Evolutionary conservation across 179 eudicot species (phyloP).

Genomic region (Nepenthes alata): DNA sequence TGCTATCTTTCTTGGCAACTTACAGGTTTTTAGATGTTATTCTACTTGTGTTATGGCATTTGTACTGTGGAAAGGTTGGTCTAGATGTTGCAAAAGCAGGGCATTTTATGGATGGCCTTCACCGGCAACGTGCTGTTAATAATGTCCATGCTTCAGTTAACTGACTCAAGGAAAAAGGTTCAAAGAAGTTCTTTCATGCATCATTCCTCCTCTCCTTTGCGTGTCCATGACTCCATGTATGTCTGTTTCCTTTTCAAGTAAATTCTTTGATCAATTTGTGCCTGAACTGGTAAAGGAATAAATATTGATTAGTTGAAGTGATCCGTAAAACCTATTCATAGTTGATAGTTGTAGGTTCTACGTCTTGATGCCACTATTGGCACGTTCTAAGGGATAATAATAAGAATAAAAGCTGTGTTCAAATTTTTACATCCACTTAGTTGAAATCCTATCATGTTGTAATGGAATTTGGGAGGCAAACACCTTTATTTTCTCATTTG

Average conservation of each 20-base stretch:
- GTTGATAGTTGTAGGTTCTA: too few species aligned
- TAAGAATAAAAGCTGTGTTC: too few species aligned
- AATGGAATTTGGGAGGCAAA: too few species aligned
- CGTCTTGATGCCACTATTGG: too few species aligned
- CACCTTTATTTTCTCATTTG: too few species aligned
- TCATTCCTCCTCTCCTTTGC: too few species aligned
- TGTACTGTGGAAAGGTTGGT: constrained; percentile 91
- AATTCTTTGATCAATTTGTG: too few species aligned
- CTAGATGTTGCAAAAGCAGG: constrained; percentile 86
- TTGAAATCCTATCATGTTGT: too few species aligned
- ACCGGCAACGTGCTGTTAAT: constrained; percentile 87
- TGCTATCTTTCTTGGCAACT: background rate
- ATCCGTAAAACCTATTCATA: background rate
- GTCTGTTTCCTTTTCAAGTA: too few species aligned
- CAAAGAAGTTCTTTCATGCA: constrained; percentile 44
- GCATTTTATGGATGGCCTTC: constrained; percentile 83
- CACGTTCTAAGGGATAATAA: too few species aligned
- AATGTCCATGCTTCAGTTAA: constrained; percentile 82
- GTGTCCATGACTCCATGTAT: too few species aligned
- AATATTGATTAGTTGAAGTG: background rate
- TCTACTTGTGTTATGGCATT: constrained; percentile 15
- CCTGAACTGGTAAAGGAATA: background rate
- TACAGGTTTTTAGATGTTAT: background rate
- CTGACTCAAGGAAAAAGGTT: constrained; percentile 92
- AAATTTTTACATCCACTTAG: too few species aligned